Evolutionary conservation across 495 filamentous ascomycete genomes (phyloP), one percentile per base, ranked within the genome.

Genomic region (Pyrenopolyporus hunteri): DNA sequence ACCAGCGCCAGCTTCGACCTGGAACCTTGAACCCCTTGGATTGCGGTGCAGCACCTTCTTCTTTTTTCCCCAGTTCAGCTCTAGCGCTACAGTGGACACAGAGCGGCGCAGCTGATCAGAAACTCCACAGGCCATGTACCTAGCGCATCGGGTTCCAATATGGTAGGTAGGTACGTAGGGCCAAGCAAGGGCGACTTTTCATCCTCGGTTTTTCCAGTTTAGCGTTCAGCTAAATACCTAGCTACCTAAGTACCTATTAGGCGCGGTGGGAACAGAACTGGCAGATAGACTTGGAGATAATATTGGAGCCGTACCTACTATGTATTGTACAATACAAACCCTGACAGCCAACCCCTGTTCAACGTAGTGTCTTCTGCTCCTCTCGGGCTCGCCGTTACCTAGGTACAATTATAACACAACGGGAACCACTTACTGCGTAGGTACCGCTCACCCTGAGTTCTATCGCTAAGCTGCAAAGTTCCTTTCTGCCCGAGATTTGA

Each of bases 91-190:
- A 22, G 29, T 46, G 32, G 40, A 42, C 19, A 40, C 16, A 39
- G 25, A 39, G 25, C 31, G 59, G 59, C 59, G 40, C 53, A 64
- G 60, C 60, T 57, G 54, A 64, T 57, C 47, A 33, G 48, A 52
- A 33, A 26, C 47, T 33, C 60, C 60, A 57, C 40, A 37, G 22
- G 43, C 6, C 2, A n/a, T n/a, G n/a, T 11, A 19, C 6, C 11
- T 4, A 45, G 22, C 22, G 33, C 43, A 52, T 48, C 54, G 54
- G 26, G 43, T 52, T 45, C 59, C 44, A 26, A 14, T 49, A 40
- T 51, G 33, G 48, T 23, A 32, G 47, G 42, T 32, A 11, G 6
- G 10, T n/a, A 44, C 7, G 36, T 7, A 37, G 19, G 14, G 37
- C 10, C 31, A 9, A 33, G 31, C 3, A 33, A 10, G 31, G 31